Conservation (phyloP, 116 monocot genomes). For the Trichopus zeylanicus region DNA sequence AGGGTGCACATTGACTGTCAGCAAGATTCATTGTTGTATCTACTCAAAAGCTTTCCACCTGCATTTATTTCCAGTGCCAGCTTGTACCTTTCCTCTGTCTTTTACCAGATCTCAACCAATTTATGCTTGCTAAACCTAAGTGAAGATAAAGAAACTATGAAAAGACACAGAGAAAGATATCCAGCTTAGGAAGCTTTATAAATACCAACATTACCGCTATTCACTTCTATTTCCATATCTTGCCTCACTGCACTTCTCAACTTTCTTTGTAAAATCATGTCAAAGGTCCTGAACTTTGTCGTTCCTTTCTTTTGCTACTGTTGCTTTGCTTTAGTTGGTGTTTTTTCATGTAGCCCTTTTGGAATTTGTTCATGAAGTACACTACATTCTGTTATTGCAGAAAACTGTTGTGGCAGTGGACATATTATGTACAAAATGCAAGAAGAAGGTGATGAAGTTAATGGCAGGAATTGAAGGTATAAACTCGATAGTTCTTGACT, state of each 20-base stretch:
- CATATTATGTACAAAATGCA: slow-evolving; percentile 22
- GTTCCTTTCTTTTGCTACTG: neutral
- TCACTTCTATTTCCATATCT: neutral
- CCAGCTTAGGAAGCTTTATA: neutral
- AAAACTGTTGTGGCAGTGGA: slow-evolving; percentile 30
- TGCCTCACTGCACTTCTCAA: neutral
- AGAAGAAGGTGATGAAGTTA: slow-evolving; percentile 28
- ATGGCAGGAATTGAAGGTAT: slow-evolving; percentile 21
- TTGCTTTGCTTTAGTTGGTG: neutral
- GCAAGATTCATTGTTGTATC: neutral
- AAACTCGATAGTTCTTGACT: slow-evolving; percentile 20
- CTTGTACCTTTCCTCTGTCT: neutral
- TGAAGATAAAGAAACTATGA: neutral
- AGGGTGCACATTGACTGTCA: neutral
- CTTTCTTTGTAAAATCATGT: neutral
- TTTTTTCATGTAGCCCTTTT: neutral
- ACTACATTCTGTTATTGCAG: slow-evolving; percentile 14
- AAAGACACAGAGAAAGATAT: neutral
- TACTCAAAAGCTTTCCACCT: neutral
- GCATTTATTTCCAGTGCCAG: neutral
- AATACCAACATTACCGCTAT: neutral
- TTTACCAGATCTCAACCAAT: neutral
- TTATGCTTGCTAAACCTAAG: neutral
- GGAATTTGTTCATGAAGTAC: neutral
- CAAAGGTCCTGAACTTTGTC: neutral